Percentiles rank a stretch among this genome's conserved stretches.
These are phyloP conservation scores for Sporodiniella umbellata DNA, from an alignment of 371 early-diverging fungal genomes.

Conservation along the genomic window DNA sequence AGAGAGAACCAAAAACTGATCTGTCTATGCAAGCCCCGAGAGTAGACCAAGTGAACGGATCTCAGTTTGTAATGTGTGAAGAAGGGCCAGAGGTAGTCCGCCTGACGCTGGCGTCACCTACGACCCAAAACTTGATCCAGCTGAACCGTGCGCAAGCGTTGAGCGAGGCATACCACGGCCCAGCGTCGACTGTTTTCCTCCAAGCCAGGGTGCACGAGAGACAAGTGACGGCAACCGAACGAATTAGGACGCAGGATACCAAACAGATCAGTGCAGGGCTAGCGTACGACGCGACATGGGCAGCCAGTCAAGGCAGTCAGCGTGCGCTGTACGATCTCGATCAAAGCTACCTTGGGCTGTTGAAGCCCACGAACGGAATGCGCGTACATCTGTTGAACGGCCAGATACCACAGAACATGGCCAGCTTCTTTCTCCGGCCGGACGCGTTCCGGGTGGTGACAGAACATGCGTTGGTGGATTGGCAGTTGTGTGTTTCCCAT, in stretches of 20 bases:
- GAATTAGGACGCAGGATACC: slow-evolving; percentile 21
- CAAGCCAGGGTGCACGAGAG: slow-evolving; percentile 22
- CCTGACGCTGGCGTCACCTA: slow-evolving; percentile 34
- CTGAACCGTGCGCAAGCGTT: slow-evolving; percentile 21
- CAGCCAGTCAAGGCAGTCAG: slow-evolving; percentile 6
- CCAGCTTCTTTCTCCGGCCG: slow-evolving; percentile 33
- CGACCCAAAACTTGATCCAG: slow-evolving; percentile 26
- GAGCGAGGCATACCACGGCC: slow-evolving; percentile 5
- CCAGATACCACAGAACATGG: slow-evolving; percentile 36
- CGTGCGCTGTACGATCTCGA: slow-evolving; percentile 14
- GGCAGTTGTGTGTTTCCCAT: slow-evolving; percentile 21
- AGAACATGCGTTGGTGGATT: slow-evolving; percentile 39
- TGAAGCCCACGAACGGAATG: slow-evolving; percentile 19
- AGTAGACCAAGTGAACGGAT: slow-evolving; percentile 14
- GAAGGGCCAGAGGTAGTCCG: no score
- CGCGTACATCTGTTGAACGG: slow-evolving; percentile 44
- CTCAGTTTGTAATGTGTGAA: no score
- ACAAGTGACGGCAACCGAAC: slow-evolving; percentile 1
- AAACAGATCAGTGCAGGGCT: slow-evolving; percentile 28
- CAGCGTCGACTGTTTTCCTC: slow-evolving; percentile 26
- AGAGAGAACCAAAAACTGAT: no score
- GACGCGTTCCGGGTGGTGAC: slow-evolving; percentile 44
- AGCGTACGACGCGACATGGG: slow-evolving; percentile 32
- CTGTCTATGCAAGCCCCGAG: no score
- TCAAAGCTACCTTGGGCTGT: slow-evolving; percentile 8